Evolutionary conservation across 192 early-diverging fungal species (phyloP).

Genomic region (Coemansia sp.): DNA sequence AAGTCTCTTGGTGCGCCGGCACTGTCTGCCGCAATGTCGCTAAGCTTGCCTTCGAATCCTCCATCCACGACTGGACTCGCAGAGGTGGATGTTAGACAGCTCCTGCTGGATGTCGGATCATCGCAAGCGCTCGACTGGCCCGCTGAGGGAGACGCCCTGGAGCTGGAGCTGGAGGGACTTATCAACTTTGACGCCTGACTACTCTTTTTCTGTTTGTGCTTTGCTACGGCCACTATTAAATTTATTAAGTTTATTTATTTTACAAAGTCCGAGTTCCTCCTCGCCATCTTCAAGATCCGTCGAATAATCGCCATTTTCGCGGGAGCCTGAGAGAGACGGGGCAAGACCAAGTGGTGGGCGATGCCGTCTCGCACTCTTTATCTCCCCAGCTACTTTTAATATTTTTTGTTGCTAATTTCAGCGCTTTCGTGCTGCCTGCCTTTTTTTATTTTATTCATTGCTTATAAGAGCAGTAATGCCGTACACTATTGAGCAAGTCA

Average conservation of each 20-base stretch:
- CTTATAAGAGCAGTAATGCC: conserved; percentile 28
- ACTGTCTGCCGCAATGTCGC: not conserved
- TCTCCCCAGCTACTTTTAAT: not conserved
- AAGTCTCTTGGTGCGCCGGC: not conserved
- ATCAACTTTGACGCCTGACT: conserved; percentile 51
- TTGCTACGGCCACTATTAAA: not conserved
- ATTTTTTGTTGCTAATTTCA: not conserved
- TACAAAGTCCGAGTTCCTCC: no score
- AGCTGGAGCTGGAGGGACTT: conserved; percentile 54
- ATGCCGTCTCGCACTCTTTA: not conserved
- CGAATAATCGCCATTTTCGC: no score
- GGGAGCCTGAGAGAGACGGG: no score
- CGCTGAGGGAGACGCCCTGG: conserved; percentile 38
- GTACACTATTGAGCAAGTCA: conserved; percentile 53
- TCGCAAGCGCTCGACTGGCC: conserved; percentile 36
- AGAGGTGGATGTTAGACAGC: conserved; percentile 27
- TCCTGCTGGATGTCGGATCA: conserved; percentile 14
- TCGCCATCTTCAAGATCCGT: no score
- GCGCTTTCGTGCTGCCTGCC: not conserved
- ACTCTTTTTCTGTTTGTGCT: not conserved
- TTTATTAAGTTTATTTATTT: conserved; percentile 6
- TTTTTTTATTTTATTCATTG: conserved; percentile 1
- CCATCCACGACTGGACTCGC: conserved; percentile 29
- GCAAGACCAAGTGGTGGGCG: not conserved
- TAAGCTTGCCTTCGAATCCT: conserved; percentile 40